Base-by-base conservation (phyloP, 2,329 filamentous ascomycete genomes). In the Phoma sp. region DNA sequence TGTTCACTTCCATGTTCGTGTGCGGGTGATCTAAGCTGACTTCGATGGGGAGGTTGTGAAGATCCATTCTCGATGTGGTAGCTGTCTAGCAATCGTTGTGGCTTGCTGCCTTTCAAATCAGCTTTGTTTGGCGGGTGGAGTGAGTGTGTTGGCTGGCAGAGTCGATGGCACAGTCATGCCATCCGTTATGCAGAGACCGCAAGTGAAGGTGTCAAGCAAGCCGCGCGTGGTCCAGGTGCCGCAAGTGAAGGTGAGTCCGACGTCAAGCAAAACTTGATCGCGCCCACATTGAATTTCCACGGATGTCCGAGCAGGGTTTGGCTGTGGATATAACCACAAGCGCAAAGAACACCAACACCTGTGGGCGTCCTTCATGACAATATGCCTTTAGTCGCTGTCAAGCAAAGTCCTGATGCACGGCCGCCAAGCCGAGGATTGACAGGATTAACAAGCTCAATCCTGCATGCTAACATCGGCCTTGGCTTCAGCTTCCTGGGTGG, bases 401-500 rank as follows among this genome's bases (percentile, higher is more conserved):
- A n/a, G n/a, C n/a, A n/a, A n/a, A n/a, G n/a, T n/a, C n/a, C n/a
- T n/a, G n/a, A n/a, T n/a, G n/a, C n/a, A n/a, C n/a, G n/a, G 7
- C 23, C 23, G 37, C 18, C 23, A 3, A 10, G 21, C 18, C 3
- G 40, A 23, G n/a, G 21, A 9, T 26, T n/a, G 33, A 14, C 4
- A 21, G n/a, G n/a, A n/a, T n/a, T n/a, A n/a, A n/a, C n/a, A 23
- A 21, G 3, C 17, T 54, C 51, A 54, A 21, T 36, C 39, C 17
- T 54, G 38, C 51, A 54, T 54, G 33, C 10, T 33, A 12, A 29
- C 43, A 33, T 49, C 51, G n/a, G 39, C 45, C 21, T 34, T 26
- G 14, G 25, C 26, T 17, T 37, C 23, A 7, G 23, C 33, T 30
- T 38, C 25, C 14, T 47, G 29, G 5, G 26, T 21, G 5, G 28